Base-by-base conservation (phyloP, 1,284 basidiomycete genomes). In the Xerocomus amazonicus region DNA sequence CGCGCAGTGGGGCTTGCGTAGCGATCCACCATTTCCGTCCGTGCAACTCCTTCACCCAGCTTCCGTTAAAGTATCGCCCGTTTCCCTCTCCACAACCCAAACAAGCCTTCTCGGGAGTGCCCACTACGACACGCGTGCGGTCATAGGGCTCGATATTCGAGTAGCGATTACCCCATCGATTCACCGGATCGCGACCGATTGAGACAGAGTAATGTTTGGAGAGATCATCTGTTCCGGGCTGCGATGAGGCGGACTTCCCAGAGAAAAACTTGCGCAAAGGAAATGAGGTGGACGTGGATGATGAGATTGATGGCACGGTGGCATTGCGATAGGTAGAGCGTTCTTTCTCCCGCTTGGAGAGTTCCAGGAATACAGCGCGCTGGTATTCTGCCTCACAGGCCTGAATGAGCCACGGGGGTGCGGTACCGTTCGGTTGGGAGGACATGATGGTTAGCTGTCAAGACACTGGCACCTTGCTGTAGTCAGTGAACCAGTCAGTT, bases 21-120 rank as follows among this genome's bases (percentile, higher is more conserved):
- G 90, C 90, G 50, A 93, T 87, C 86, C 88, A 90, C 80, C 81
- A 83, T 59, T 82, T 87, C 19, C 75, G 77, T 2, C 91, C 87
- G 46, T 73, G 77, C 27, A 75, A 68, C 62, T 93, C 90, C 36
- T 77, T 72, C 14, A 92, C 82, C 85, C 89, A 92, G 59, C 79
- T 88, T n/a, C 86, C 90, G 59, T 93, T 92, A 28, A 93, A 63
- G 65, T 93, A 93, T 47, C 78, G 69, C 10, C 71, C 76, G 9
- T 63, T 59, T 43, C 52, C 67, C 26, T 62, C 60, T 5, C 62
- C 59, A 51, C 56, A 55, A 27, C 55, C 51, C 29, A 59, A 39
- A 33, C 43, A 64, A 35, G 52, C 57, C 37, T 48, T 45, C 33
- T 42, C 52, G 3, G 43, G 52, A 5, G 52, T 51, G 16, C 65